Conservation (phyloP, 495 filamentous ascomycete species). For the Chlorociboria aeruginascens region DNA sequence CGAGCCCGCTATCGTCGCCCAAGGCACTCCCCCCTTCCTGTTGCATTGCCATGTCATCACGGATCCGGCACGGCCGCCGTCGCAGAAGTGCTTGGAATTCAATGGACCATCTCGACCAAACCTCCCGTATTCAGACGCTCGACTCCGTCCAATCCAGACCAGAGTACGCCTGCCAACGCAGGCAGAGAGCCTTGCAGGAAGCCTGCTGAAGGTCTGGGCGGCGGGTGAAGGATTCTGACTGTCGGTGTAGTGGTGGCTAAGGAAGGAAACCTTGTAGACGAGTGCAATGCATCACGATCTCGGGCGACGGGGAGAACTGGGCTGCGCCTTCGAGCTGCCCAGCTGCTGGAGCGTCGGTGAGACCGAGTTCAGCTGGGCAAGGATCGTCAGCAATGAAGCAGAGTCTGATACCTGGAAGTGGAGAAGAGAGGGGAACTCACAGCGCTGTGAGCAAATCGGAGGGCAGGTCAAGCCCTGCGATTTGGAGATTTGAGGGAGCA, state of each 20-base stretch:
- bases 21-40: too few relatives aligned
- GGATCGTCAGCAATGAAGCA: not conserved
- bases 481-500: not conserved
- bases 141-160: not conserved
- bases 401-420: slow-evolving; percentile 1
- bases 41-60: too few relatives aligned
- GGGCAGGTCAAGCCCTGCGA: not conserved
- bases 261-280: too few relatives aligned
- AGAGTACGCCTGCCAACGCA: not conserved
- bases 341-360: not conserved
- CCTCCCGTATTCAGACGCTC: not conserved
- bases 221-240: not conserved
- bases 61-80: too few relatives aligned
- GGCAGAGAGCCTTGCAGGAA: not conserved
- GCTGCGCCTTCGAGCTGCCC: not conserved
- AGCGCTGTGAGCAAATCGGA: not conserved
- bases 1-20: too few relatives aligned
- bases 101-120: not conserved
- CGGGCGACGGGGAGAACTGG: not conserved
- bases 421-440: slow-evolving; percentile 5
- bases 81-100: not conserved
- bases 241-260: too few relatives aligned
- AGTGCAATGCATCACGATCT: too few relatives aligned
- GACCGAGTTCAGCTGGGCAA: slow-evolving; percentile 1
- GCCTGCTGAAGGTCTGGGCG: not conserved